A percentile compares a stretch with the other conserved stretches of the same genome.
phyloP scores from a whole-genome alignment of 805 yeast genomes.

The Saturnispora zaruensis region DNA sequence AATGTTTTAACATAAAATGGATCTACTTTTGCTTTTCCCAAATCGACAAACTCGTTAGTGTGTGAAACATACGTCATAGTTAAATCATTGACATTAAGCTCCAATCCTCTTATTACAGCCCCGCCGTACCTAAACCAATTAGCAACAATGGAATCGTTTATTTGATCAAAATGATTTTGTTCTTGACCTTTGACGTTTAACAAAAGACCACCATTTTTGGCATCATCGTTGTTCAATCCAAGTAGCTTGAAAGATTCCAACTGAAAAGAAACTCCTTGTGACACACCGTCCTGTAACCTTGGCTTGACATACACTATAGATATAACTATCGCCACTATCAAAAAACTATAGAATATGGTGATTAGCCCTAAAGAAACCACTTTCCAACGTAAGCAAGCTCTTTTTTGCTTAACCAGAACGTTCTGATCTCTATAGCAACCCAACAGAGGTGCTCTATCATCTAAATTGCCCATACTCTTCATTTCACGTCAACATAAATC shows the following conservation, averaged over 20 bases:
- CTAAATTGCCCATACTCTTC: background rate
- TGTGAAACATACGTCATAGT: background rate
- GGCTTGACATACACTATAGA: slow-evolving; percentile 17
- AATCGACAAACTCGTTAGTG: slow-evolving; percentile 9
- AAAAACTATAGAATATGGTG: background rate
- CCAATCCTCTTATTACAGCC: slow-evolving; percentile 22
- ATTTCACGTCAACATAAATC: background rate
- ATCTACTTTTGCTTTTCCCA: slow-evolving; percentile 29
- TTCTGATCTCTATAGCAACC: background rate
- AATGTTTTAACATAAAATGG: slow-evolving; percentile 28
- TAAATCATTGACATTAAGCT: slow-evolving; percentile 15
- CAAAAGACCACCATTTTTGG: slow-evolving; percentile 27
- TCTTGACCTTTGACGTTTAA: slow-evolving; percentile 27
- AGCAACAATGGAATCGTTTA: slow-evolving; percentile 23
- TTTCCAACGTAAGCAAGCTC: background rate
- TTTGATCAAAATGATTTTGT: slow-evolving; percentile 25
- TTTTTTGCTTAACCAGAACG: background rate
- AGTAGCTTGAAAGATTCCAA: slow-evolving; percentile 26
- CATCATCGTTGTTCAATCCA: slow-evolving; percentile 17
- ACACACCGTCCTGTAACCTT: slow-evolving; percentile 25
- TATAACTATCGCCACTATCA: background rate
- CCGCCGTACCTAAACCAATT: slow-evolving; percentile 29
- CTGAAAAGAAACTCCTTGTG: slow-evolving; percentile 27
- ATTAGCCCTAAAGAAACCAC: background rate
- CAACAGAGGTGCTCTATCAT: background rate